Conservation (phyloP, 2,329 filamentous ascomycete species). For the Graphium sp. region DNA sequence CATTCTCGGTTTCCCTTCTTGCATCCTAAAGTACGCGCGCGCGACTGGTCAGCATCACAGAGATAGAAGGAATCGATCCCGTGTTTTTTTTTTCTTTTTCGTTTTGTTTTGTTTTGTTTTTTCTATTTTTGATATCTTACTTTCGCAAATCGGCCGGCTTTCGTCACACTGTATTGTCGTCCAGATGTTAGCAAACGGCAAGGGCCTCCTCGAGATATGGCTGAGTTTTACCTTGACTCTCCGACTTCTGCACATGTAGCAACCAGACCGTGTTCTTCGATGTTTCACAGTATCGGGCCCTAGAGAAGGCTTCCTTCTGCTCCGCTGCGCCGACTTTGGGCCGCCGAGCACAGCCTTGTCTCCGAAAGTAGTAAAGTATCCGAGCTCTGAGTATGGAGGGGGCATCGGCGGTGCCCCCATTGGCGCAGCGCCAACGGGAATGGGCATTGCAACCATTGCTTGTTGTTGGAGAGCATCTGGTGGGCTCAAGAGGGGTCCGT, state of each 20-base stretch:
- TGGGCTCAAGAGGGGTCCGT: conserved; percentile 18
- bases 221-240: conserved; percentile 55
- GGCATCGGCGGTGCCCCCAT: conserved; percentile 16
- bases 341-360: conserved; percentile 30
- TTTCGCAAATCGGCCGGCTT: conserved; percentile 68
- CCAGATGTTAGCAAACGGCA: conserved; percentile 74
- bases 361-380: conserved; percentile 31
- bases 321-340: conserved; percentile 26
- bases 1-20: conserved; percentile 85
- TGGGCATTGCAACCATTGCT: no score
- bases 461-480: conserved; percentile 21
- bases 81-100: no score
- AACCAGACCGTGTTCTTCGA: conserved; percentile 81
- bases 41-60: no score
- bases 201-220: neutral
- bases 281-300: conserved; percentile 70
- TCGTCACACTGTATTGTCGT: conserved; percentile 87
- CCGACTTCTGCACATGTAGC: conserved; percentile 76
- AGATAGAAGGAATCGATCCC: conserved; percentile 4
- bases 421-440: conserved; percentile 14
- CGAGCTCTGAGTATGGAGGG: conserved; percentile 26
- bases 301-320: conserved; percentile 30
- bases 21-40: conserved; percentile 55
- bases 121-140: conserved; percentile 30
- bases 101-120: no score